Evolutionary conservation across 441 rosid species (phyloP).

Genomic region (Gossypium gossypioides): DNA sequence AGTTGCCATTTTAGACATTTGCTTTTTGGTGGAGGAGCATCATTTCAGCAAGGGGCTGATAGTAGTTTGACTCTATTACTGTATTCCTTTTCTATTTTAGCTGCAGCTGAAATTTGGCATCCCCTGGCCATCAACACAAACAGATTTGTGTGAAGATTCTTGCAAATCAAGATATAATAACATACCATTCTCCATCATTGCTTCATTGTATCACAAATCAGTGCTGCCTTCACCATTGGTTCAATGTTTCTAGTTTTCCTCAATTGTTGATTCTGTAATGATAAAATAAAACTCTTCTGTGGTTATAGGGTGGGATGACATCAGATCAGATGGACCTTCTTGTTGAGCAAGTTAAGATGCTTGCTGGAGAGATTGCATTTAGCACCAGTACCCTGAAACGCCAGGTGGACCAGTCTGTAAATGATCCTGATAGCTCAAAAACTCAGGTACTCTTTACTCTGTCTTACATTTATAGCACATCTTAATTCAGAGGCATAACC

Average conservation of each 20-base stretch:
- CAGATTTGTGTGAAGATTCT: neutral
- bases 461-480: neutral
- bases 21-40: neutral
- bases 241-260: neutral
- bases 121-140: neutral
- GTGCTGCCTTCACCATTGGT: neutral
- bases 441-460: constrained; percentile 42
- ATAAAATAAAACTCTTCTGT: constrained; percentile 7
- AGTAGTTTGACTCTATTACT: neutral
- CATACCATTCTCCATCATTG: neutral
- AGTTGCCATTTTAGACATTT: neutral
- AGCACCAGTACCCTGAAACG: constrained; percentile 94
- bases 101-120: neutral
- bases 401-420: constrained; percentile 69
- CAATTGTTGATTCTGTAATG: constrained; percentile 3
- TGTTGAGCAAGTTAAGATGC: constrained; percentile 97
- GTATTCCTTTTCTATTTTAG: neutral
- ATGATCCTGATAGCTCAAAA: constrained; percentile 80
- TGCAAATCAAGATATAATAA: neutral
- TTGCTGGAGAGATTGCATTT: constrained; percentile 96
- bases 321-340: constrained; percentile 96
- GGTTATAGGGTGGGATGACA: constrained; percentile 59
- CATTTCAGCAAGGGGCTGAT: neutral
- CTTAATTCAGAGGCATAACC: neutral
- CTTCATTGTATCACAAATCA: neutral